These are phyloP conservation scores for Trametes cingulata DNA, from an alignment of 768 basidiomycete genomes.

Conservation along the genomic window DNA sequence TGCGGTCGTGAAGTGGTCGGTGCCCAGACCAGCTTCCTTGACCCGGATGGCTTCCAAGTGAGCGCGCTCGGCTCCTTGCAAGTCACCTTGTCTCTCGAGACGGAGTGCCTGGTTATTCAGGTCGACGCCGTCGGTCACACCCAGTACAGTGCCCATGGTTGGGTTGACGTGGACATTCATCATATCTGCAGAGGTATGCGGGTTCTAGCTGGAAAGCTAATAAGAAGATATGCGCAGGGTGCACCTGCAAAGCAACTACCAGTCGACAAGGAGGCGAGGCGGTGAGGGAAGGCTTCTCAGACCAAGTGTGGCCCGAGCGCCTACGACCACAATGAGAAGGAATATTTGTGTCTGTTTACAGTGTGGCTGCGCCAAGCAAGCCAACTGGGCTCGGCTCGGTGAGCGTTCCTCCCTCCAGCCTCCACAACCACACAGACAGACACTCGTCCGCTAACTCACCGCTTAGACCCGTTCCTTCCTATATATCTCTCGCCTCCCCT, in stretches of 20 bases:
- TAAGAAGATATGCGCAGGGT: too few relatives aligned
- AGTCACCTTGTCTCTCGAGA: constrained; percentile 27
- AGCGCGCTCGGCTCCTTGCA: constrained; percentile 32
- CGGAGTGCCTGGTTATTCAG: constrained; percentile 27
- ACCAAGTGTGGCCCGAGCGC: background rate
- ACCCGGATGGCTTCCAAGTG: constrained; percentile 35
- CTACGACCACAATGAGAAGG: background rate
- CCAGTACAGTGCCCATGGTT: background rate
- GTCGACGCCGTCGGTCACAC: constrained; percentile 17
- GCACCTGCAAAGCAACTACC: too few relatives aligned
- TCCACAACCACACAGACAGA: constrained; percentile 20
- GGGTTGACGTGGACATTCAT: constrained; percentile 11
- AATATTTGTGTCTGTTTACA: constrained; percentile 14
- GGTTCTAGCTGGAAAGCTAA: too few relatives aligned
- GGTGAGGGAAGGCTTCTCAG: background rate
- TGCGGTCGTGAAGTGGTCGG: constrained; percentile 25
- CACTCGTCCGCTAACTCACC: constrained; percentile 16
- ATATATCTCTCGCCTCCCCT: constrained; percentile 31
- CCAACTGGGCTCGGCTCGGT: constrained; percentile 16
- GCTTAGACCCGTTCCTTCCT: constrained; percentile 21
- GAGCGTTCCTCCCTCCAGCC: constrained; percentile 21
- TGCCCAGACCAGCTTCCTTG: constrained; percentile 30
- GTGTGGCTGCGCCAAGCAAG: constrained; percentile 20
- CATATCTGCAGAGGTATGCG: background rate
- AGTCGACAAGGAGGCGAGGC: too few relatives aligned